Base-by-base conservation (phyloP, 805 yeast species). In the Metschnikowia gelsemii region DNA sequence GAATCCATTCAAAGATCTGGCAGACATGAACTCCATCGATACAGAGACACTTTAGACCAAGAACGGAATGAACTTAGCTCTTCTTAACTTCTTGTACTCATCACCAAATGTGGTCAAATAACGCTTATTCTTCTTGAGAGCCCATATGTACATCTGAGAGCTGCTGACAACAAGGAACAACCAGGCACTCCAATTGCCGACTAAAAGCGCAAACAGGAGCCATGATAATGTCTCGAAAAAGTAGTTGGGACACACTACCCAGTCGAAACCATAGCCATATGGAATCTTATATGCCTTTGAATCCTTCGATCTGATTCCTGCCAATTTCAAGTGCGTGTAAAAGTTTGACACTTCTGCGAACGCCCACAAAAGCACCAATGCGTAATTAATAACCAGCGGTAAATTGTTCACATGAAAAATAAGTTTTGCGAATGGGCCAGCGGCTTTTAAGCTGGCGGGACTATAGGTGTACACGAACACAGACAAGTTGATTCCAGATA, bases 221-320 rank as follows among this genome's bases (percentile, higher is more conserved):
- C 96, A 93, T 1, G 82, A 72, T 52, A 84, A 64, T 32, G 78
- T 68, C 72, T 93, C 99, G 62, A 89, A 91, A 52, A 88, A 84
- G 64, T 93, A 93, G 69, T 93, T 93, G 51, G 99, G 99, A 63
- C 88, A 85, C n/a, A 93, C 81, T 25, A 90, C 86, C 43, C 72
- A 64, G 46, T 78, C 73, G 59, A 93, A 93, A 8, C 91, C 85
- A 54, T 87, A 95, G 14, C 96, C 96, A 47, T 73, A 72, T 17
- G 98, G 95, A 53, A 85, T 82, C 35, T 69, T 75, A 50, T 83
- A 83, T 44, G 75, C 80, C 53, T 64, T 68, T 8, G 61, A 51
- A 43, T 73, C 79, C 37, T 78, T 73, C 3, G 73, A 56, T 54
- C 93, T 74, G 50, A 86, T 66, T 21, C 66, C 55, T 52, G 80